phyloP scores from a whole-genome alignment of 345 rosid species.

The Lumnitzera littorea region DNA sequence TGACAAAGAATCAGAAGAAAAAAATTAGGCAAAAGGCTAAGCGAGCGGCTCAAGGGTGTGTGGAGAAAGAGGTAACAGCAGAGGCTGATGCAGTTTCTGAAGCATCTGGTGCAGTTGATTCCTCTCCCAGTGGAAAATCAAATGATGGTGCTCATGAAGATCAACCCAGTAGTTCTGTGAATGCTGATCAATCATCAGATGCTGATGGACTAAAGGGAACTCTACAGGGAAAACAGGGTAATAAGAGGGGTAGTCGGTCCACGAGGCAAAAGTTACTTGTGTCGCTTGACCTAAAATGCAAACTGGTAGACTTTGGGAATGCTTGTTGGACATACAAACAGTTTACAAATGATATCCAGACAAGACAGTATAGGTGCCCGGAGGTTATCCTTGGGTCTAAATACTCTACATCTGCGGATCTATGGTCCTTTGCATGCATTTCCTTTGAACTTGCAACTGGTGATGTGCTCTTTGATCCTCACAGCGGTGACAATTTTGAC shows the following conservation, averaged over 20 bases:
- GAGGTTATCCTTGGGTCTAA: slow-evolving; percentile 75
- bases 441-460: slow-evolving; percentile 79
- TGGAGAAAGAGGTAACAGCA: slow-evolving; percentile 28
- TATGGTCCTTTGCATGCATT: slow-evolving; percentile 76
- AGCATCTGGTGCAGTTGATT: slow-evolving; percentile 26
- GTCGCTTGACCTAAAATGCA: slow-evolving; percentile 49
- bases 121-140: slow-evolving; percentile 16
- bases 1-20: slow-evolving; percentile 51
- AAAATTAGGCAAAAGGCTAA: slow-evolving; percentile 55
- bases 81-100: slow-evolving; percentile 32
- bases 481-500: slow-evolving; percentile 59
- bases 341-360: slow-evolving; percentile 67
- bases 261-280: slow-evolving; percentile 38
- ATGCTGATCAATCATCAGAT: slow-evolving; percentile 24
- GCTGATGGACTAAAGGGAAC: slow-evolving; percentile 29
- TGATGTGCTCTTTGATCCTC: slow-evolving; percentile 73
- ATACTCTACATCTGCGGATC: slow-evolving; percentile 70
- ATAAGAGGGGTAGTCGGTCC: slow-evolving; percentile 42
- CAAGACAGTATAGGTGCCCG: slow-evolving; percentile 72
- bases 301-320: slow-evolving; percentile 74
- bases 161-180: slow-evolving; percentile 24
- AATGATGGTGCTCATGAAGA: slow-evolving; percentile 26
- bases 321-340: slow-evolving; percentile 83
- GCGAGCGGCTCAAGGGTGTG: slow-evolving; percentile 44
- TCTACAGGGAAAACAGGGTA: slow-evolving; percentile 19